Percentiles rank a stretch among this genome's conserved stretches.
These are phyloP conservation scores for Sherardia arvensis DNA, from an alignment of 257 asterid species.

Conservation along the genomic window DNA sequence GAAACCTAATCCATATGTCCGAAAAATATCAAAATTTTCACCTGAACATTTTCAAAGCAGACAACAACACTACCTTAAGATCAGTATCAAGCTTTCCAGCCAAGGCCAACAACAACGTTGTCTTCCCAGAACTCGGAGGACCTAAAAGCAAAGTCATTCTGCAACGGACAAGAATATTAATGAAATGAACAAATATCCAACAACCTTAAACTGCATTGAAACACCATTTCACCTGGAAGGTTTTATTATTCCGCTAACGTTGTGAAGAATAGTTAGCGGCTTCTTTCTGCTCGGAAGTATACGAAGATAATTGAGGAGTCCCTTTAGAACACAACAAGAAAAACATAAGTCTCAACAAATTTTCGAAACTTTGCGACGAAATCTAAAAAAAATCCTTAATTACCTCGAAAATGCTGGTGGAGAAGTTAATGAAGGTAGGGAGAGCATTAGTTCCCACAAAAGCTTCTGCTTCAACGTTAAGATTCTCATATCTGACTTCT, in stretches of 20 bases:
- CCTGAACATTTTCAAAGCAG: not conserved
- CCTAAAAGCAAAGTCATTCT: constrained; percentile 65
- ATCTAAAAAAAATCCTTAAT: not conserved
- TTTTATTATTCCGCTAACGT: constrained; percentile 54
- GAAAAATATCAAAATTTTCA: not conserved
- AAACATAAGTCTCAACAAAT: not conserved
- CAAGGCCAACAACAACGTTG: constrained; percentile 55
- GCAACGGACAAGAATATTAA: not conserved
- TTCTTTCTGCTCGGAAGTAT: constrained; percentile 41
- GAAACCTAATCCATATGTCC: constrained; percentile 36
- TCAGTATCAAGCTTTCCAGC: constrained; percentile 56
- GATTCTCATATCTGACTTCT: constrained; percentile 63
- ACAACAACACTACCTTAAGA: constrained; percentile 40
- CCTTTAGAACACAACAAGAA: constrained; percentile 2
- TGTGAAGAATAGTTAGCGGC: constrained; percentile 36
- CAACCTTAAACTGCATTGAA: not conserved
- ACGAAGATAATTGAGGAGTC: constrained; percentile 22
- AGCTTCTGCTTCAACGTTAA: constrained; percentile 51
- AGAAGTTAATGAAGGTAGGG: constrained; percentile 47
- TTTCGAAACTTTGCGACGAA: not conserved
- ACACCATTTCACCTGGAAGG: constrained; percentile 34
- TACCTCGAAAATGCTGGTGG: constrained; percentile 47
- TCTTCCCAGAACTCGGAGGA: constrained; percentile 71
- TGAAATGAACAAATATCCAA: not conserved
- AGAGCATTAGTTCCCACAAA: constrained; percentile 41